phyloP scores from a whole-genome alignment of 148 eudicot species.

The Beta vulgaris region DNA sequence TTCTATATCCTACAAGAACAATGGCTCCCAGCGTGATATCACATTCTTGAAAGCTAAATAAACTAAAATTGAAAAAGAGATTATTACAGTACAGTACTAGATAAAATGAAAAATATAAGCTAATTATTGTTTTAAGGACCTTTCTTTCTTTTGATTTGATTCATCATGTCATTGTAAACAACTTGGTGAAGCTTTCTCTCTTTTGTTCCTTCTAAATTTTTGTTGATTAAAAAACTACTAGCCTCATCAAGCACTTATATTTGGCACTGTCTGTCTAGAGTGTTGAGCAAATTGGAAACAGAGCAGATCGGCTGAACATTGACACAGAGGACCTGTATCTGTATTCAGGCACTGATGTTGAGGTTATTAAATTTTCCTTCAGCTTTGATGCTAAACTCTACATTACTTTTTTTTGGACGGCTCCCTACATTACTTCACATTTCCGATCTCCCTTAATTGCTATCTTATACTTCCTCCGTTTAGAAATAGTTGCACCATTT shows the following conservation, averaged over 20 bases:
- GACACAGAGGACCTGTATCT: conserved; percentile 65
- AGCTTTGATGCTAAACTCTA: not conserved
- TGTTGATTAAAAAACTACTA: not conserved
- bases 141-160: not conserved
- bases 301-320: conserved; percentile 85
- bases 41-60: not conserved
- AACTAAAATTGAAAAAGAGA: not conserved
- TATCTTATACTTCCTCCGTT: too few relatives aligned
- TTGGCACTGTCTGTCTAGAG: conserved; percentile 45
- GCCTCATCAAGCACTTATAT: not conserved
- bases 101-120: not conserved
- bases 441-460: not conserved
- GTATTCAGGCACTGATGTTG: conserved; percentile 84
- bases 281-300: conserved; percentile 91
- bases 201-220: not conserved
- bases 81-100: not conserved
- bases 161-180: not conserved
- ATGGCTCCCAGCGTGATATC: not conserved
- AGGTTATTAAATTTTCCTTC: conserved; percentile 43
- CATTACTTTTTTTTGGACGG: too few relatives aligned
- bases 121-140: not conserved
- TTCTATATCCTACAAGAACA: not conserved
- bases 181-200: conserved; percentile 6
- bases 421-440: not conserved
- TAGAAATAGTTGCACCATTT: too few relatives aligned